Conservation (phyloP, 495 filamentous ascomycete genomes). For the Neurospora sp. region DNA sequence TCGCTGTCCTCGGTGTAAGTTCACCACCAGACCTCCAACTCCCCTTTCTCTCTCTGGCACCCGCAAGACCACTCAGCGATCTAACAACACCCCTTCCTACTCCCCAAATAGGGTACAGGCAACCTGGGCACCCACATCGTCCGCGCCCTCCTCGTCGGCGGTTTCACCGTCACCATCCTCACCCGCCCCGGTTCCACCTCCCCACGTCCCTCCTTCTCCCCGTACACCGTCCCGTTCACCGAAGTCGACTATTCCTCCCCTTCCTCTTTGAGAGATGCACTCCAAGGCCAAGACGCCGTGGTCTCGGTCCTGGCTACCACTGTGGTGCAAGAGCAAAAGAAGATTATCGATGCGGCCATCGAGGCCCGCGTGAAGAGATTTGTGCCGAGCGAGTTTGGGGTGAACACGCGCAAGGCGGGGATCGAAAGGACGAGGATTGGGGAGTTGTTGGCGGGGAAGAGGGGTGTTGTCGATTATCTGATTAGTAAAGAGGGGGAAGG, state of each 20-base stretch:
- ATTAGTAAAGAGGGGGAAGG: constrained; percentile 23
- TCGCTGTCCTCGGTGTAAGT: constrained; percentile 42
- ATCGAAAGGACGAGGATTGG: constrained; percentile 21
- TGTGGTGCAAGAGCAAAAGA: constrained; percentile 29
- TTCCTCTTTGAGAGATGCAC: constrained; percentile 37
- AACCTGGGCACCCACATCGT: constrained; percentile 49
- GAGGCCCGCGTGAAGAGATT: constrained; percentile 51
- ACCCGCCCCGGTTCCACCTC: constrained; percentile 36
- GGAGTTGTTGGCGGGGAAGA: constrained; percentile 39
- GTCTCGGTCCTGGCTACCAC: constrained; percentile 38
- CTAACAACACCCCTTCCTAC: background rate
- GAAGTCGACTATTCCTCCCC: constrained; percentile 47
- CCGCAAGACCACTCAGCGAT: background rate
- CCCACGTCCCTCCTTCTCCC: constrained; percentile 15
- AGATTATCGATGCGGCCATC: constrained; percentile 50
- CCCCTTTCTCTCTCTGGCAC: background rate
- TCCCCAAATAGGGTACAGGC: constrained; percentile 39
- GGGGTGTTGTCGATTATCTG: constrained; percentile 38
- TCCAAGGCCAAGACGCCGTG: constrained; percentile 47
- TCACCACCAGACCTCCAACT: background rate
- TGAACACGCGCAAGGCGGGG: constrained; percentile 28
- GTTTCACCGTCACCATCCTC: constrained; percentile 50
- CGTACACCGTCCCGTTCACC: constrained; percentile 27
- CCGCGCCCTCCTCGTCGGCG: constrained; percentile 39
- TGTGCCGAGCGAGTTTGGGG: constrained; percentile 56